Evolutionary conservation across 176 grass and related monocot species (phyloP).

Genomic region (Rhipidocladum racemiflorum): DNA sequence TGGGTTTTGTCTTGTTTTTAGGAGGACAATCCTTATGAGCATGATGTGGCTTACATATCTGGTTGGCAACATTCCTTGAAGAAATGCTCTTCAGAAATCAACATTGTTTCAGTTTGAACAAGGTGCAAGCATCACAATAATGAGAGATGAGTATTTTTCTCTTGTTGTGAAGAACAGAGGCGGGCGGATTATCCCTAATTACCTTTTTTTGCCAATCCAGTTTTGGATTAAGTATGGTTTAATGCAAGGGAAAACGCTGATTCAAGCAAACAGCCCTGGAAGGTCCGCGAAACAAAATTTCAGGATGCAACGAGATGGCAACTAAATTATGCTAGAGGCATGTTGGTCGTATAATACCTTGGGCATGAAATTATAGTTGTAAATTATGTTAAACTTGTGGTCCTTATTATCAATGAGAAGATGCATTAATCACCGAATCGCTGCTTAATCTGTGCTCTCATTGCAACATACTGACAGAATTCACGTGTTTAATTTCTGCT

Average conservation of each 20-base stretch:
- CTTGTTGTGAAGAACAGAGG: not conserved
- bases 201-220: not conserved
- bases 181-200: not conserved
- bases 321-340: slow-evolving; percentile 4
- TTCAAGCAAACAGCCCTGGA: not conserved
- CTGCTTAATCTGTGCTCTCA: not conserved
- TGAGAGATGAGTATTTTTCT: not conserved
- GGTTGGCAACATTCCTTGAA: not conserved
- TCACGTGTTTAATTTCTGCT: too few species aligned
- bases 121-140: not conserved
- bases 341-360: slow-evolving; percentile 14
- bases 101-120: not conserved
- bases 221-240: not conserved
- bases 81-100: slow-evolving; percentile 11
- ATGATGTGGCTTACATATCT: not conserved
- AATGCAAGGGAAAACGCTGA: not conserved
- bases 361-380: slow-evolving; percentile 12
- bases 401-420: not conserved
- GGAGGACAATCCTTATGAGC: slow-evolving; percentile 6
- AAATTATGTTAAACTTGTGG: slow-evolving; percentile 2
- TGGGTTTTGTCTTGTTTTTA: slow-evolving; percentile 21
- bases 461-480: not conserved
- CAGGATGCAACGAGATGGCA: not conserved
- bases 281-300: not conserved
- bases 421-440: not conserved